Conservation (phyloP, 768 basidiomycete genomes). For the Leccinellum rugosiceps region DNA sequence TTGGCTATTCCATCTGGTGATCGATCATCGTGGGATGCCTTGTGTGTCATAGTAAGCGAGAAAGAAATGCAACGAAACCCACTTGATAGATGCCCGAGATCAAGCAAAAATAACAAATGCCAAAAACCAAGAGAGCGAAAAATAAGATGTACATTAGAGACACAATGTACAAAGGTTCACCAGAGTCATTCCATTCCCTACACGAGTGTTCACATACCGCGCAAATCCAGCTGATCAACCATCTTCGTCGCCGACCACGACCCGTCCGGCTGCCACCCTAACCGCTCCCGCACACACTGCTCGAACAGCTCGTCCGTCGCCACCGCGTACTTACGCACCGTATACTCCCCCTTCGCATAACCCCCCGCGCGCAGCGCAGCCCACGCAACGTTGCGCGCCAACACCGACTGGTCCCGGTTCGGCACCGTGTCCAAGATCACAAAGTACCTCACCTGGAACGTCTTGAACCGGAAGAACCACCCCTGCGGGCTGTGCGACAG, state of each 20-base stretch:
- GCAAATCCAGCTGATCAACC: constrained; percentile 3
- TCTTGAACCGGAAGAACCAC: constrained; percentile 32
- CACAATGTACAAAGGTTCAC: neutral
- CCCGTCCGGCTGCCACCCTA: constrained; percentile 16
- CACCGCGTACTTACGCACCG: constrained; percentile 10
- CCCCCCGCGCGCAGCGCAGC: constrained; percentile 29
- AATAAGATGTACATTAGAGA: neutral
- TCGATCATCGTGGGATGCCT: too few species aligned
- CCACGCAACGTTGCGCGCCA: constrained; percentile 7
- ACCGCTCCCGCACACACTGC: constrained; percentile 13
- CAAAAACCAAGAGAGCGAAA: neutral
- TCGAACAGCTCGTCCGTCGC: constrained; percentile 20
- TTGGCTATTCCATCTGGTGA: too few species aligned
- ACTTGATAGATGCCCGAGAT: too few species aligned
- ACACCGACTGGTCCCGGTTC: neutral
- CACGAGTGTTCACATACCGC: neutral
- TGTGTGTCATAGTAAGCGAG: too few species aligned
- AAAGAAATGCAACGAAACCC: too few species aligned
- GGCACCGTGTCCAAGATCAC: constrained; percentile 21
- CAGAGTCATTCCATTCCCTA: neutral
- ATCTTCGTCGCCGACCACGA: constrained; percentile 2
- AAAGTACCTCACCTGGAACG: constrained; percentile 32
- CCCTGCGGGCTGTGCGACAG: neutral
- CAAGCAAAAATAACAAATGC: neutral
- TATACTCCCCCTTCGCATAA: constrained; percentile 22